phyloP scores from a whole-genome alignment of 2,329 filamentous ascomycete species.

The Lasiodiplodia theobromae region DNA sequence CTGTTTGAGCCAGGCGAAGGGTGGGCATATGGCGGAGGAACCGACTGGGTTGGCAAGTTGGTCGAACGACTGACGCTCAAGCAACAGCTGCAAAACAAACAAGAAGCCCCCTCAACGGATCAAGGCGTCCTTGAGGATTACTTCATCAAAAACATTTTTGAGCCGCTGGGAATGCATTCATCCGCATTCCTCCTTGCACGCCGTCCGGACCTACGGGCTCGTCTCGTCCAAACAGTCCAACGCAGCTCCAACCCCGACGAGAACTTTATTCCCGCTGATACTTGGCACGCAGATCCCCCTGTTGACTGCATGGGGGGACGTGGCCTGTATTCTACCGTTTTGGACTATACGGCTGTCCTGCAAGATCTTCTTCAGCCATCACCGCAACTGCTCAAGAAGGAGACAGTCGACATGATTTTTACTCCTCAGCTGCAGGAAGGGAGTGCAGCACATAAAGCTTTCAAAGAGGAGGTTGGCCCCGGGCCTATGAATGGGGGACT shows the following conservation, averaged over 20 bases:
- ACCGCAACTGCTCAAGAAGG: slow-evolving; percentile 33
- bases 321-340: not conserved
- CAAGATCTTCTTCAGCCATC: slow-evolving; percentile 31
- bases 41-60: slow-evolving; percentile 38
- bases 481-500: slow-evolving; percentile 32
- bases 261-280: not conserved
- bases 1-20: slow-evolving; percentile 38
- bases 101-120: not conserved
- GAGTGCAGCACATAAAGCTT: slow-evolving; percentile 15
- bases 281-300: not conserved
- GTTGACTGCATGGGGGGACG: slow-evolving; percentile 8
- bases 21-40: slow-evolving; percentile 35
- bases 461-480: slow-evolving; percentile 32
- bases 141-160: slow-evolving; percentile 38
- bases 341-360: slow-evolving; percentile 1
- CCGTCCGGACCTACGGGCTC: not conserved
- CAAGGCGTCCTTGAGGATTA: slow-evolving; percentile 34
- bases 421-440: slow-evolving; percentile 31
- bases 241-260: slow-evolving; percentile 35
- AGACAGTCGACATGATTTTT: slow-evolving; percentile 12
- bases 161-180: slow-evolving; percentile 35
- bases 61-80: slow-evolving; percentile 32
- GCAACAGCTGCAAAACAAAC: not conserved
- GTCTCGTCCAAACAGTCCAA: slow-evolving; percentile 35
- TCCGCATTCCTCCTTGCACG: slow-evolving; percentile 35